Conservation (phyloP, 2,329 filamentous ascomycete genomes). For the Fusarium pilosicola region DNA sequence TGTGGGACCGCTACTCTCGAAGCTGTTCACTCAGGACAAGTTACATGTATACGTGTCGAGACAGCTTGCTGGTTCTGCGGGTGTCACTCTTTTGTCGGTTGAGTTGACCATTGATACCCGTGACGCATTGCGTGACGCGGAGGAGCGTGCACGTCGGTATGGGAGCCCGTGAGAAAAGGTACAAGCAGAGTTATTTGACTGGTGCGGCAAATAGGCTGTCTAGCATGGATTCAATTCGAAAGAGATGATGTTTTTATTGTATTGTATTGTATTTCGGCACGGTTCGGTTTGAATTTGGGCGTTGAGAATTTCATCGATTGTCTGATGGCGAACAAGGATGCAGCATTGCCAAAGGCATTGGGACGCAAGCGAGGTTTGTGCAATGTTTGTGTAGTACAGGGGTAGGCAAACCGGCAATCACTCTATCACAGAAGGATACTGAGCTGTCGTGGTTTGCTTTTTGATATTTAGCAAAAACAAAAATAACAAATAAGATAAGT, state of each 20-base stretch:
- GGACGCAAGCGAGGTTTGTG: background rate
- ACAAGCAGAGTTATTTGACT: too few relatives aligned
- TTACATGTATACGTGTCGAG: fast-evolving
- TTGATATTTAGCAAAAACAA: fast-evolving
- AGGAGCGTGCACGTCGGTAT: background rate
- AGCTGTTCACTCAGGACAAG: fast-evolving
- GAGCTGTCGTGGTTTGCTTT: fast-evolving
- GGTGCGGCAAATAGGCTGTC: background rate
- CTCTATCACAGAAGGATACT: fast-evolving
- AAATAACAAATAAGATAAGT: background rate
- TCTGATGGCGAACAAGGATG: background rate
- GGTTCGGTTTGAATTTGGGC: background rate
- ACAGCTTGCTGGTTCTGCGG: background rate
- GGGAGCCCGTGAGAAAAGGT: background rate
- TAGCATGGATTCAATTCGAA: background rate
- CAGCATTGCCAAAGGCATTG: fast-evolving
- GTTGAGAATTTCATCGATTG: background rate
- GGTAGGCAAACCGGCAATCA: fast-evolving
- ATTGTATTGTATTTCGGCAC: fast-evolving
- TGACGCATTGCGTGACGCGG: fast-evolving
- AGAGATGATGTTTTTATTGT: background rate
- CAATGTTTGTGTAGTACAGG: background rate
- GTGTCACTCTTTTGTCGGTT: background rate
- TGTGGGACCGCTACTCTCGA: background rate
- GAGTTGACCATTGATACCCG: fast-evolving